Evolutionary conservation across 1,284 basidiomycete genomes (phyloP).

Genomic region (Austropuccinia psidii): DNA sequence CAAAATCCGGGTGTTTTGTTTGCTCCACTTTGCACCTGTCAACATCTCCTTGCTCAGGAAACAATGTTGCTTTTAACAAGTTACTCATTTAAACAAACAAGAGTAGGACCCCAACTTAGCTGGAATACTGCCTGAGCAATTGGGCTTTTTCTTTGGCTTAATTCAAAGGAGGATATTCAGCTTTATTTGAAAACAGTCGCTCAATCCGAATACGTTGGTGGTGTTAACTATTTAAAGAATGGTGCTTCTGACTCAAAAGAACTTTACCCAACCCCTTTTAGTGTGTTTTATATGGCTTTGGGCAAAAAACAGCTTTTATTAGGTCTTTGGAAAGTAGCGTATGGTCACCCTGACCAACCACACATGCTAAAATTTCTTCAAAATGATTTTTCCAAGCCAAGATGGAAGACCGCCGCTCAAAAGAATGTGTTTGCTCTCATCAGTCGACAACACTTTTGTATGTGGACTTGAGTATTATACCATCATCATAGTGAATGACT

Average conservation of each 20-base stretch:
- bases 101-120: too few relatives aligned
- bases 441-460: slow-evolving; percentile 84
- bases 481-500: not conserved
- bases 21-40: slow-evolving; percentile 16
- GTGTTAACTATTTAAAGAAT: slow-evolving; percentile 54
- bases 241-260: not conserved
- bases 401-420: slow-evolving; percentile 85
- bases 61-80: not conserved
- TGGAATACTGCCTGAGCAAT: slow-evolving; percentile 79
- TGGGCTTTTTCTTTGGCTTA: slow-evolving; percentile 82
- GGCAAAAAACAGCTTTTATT: slow-evolving; percentile 85
- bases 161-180: slow-evolving; percentile 63
- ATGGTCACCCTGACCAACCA: slow-evolving; percentile 82
- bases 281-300: slow-evolving; percentile 87
- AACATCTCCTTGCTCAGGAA: not conserved
- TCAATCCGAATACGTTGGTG: slow-evolving; percentile 82
- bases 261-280: slow-evolving; percentile 77
- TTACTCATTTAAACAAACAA: not conserved
- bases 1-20: slow-evolving; percentile 11
- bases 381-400: slow-evolving; percentile 75
- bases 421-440: slow-evolving; percentile 95
- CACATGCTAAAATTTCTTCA: slow-evolving; percentile 85
- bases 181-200: slow-evolving; percentile 80
- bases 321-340: slow-evolving; percentile 89
- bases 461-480: too few relatives aligned